Base-by-base conservation (phyloP, 371 early-diverging fungal genomes). In the Mucor circinelloides region DNA sequence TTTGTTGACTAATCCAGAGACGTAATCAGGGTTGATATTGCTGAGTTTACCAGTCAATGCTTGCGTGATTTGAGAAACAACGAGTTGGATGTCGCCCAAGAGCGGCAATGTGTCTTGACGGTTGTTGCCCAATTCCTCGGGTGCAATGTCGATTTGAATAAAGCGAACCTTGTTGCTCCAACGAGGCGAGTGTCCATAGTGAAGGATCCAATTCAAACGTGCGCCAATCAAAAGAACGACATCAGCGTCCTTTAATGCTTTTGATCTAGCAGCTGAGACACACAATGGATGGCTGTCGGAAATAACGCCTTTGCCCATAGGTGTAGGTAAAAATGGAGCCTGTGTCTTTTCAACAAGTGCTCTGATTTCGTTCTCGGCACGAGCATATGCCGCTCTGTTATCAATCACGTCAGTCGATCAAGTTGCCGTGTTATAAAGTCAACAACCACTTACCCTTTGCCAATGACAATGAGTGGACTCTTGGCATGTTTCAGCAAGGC, bases 281-380 rank as follows among this genome's bases (percentile, higher is more conserved):
- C 91, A 89, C 23, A 84, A 70, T 32, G 83, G 81, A 64, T 93
- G 89, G 2, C 54, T 56, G 62, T 93, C 93, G 1, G 89, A 69
- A 10, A 94, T 63, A 7, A 91, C 85, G 12, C 94, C 94, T 72
- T 92, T 94, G 42, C 87, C 94, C 93, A 93, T 92, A 6, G 93
- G 91, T 15, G 93, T 93, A 38, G 93, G 93, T 58, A 93, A 72
- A 63, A 93, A 93, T 19, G 93, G 93, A 28, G 87, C 79, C 40
- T 80, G 65, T 19, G 85, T 81, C 44, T 69, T 60, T 48, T 90
- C 88, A 9, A 92, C 78, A 15, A 93, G 68, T 36, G 75, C 71
- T 17, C 64, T 63, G 25, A 93, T 65, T 65, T 87, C 87, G n/a
- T 67, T 70, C 69, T 93, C 94, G 0, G 89, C 89, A 42, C 89